Percentiles rank a stretch among this genome's conserved stretches.
phyloP scores from a whole-genome alignment of 192 early-diverging fungal species.

The Backusella psychrophila region DNA sequence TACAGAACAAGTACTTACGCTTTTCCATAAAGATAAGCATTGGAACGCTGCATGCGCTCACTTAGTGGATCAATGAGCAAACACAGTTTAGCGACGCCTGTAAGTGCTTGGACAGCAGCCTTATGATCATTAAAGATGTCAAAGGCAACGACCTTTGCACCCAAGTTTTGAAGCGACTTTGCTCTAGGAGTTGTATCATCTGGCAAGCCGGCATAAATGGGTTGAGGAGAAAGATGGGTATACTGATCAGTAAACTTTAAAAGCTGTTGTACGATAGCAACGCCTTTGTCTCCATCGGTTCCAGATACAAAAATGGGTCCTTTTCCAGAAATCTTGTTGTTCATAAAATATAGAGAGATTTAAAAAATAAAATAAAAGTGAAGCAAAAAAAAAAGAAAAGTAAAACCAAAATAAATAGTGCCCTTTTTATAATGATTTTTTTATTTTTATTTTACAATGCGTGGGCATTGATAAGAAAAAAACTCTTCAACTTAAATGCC shows the following conservation, averaged over 20 bases:
- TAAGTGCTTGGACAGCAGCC: conserved; percentile 20
- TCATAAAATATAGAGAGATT: background rate
- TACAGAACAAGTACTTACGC: conserved; percentile 19
- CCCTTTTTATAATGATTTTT: background rate
- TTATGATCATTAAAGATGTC: conserved; percentile 26
- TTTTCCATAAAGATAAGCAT: conserved; percentile 29
- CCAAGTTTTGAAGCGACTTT: conserved; percentile 16
- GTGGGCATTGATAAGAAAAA: background rate
- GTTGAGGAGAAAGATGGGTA: conserved; percentile 21
- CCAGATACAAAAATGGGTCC: conserved; percentile 40
- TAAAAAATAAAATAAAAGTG: background rate
- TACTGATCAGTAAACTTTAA: conserved; percentile 28
- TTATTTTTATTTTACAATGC: background rate
- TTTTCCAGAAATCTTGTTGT: conserved; percentile 18
- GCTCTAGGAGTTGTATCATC: conserved; percentile 27
- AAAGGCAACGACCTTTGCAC: conserved; percentile 29
- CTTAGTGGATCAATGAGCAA: conserved; percentile 39
- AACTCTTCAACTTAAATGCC: background rate
- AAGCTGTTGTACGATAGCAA: conserved; percentile 33
- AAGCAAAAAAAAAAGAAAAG: background rate
- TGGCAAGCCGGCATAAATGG: conserved; percentile 34
- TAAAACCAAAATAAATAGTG: background rate
- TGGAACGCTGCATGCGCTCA: conserved; percentile 28
- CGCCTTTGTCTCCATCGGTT: conserved; percentile 39
- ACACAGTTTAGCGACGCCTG: conserved; percentile 34